phyloP scores from a whole-genome alignment of 176 grass and related monocot species.

The Carex scoparia region DNA sequence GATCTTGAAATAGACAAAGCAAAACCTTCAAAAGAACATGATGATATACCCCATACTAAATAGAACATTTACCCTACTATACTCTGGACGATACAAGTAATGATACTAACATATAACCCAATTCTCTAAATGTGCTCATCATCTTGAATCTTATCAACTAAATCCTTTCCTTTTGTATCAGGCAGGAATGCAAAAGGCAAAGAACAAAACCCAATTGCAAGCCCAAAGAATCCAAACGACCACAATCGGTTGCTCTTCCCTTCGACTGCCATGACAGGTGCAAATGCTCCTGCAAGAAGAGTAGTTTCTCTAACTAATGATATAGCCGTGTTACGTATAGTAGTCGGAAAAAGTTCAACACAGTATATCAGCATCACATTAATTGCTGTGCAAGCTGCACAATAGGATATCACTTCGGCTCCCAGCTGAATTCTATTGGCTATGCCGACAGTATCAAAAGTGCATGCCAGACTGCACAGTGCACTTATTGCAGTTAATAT shows the following conservation, averaged over 20 bases:
- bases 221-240: conserved; percentile 65
- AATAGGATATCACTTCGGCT: conserved; percentile 65
- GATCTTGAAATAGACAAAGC: not conserved
- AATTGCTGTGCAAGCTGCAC: conserved; percentile 60
- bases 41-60: not conserved
- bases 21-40: not conserved
- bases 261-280: conserved; percentile 51
- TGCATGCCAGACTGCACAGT: conserved; percentile 29
- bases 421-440: not conserved
- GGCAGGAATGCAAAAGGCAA: conserved; percentile 46
- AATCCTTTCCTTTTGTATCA: conserved; percentile 58
- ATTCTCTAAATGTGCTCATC: conserved; percentile 15
- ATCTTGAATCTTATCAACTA: conserved; percentile 77
- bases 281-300: conserved; percentile 53
- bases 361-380: conserved; percentile 55
- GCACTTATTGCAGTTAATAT: conserved; percentile 19
- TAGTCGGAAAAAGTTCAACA: conserved; percentile 81
- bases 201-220: conserved; percentile 41
- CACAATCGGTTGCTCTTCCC: conserved; percentile 41
- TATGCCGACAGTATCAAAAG: not conserved
- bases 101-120: too few species aligned
- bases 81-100: not conserved
- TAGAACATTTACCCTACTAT: not conserved
- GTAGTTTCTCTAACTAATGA: conserved; percentile 52
- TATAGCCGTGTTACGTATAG: conserved; percentile 72